Evolutionary conservation across 2,329 filamentous ascomycete species (phyloP).

Genomic region (Colletotrichum plurivorum): DNA sequence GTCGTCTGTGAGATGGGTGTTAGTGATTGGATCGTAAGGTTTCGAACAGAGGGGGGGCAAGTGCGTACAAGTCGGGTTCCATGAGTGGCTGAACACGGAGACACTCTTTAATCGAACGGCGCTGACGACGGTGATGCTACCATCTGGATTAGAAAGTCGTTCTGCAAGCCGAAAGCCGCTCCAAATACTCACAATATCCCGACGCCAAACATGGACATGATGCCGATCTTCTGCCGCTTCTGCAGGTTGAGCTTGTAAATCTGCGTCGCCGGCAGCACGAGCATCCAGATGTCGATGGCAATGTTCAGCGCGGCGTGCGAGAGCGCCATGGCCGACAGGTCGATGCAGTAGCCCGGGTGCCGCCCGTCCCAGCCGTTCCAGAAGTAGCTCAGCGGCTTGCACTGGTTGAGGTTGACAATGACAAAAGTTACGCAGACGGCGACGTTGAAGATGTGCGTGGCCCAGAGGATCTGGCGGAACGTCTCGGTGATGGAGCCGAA

Average conservation of each 20-base stretch:
- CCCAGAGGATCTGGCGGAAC: constrained; percentile 45
- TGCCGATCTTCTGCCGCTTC: constrained; percentile 31
- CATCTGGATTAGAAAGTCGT: neutral
- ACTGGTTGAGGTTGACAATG: constrained; percentile 50
- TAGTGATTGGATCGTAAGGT: constrained; percentile 55
- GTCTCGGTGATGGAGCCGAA: constrained; percentile 49
- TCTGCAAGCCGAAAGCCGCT: accelerated
- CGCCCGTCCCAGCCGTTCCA: constrained; percentile 34
- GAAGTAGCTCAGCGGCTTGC: constrained; percentile 34
- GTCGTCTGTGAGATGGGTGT: constrained; percentile 44
- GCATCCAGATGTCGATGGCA: constrained; percentile 32
- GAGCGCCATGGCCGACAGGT: constrained; percentile 24
- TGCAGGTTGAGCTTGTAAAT: constrained; percentile 35
- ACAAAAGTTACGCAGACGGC: constrained; percentile 47
- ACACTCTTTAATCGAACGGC: constrained; percentile 22
- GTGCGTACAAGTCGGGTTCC: constrained; percentile 41
- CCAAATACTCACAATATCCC: constrained; percentile 21
- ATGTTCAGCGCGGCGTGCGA: constrained; percentile 29
- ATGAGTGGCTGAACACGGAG: constrained; percentile 19
- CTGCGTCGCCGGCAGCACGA: constrained; percentile 24
- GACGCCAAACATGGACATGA: constrained; percentile 37
- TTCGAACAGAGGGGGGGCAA: constrained; percentile 52
- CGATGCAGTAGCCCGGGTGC: constrained; percentile 21
- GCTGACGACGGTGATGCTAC: constrained; percentile 30
- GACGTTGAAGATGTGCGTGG: constrained; percentile 36